These are phyloP conservation scores for Aaosphaeria arxii DNA, from an alignment of 2,329 filamentous ascomycete genomes.

Conservation along the genomic window DNA sequence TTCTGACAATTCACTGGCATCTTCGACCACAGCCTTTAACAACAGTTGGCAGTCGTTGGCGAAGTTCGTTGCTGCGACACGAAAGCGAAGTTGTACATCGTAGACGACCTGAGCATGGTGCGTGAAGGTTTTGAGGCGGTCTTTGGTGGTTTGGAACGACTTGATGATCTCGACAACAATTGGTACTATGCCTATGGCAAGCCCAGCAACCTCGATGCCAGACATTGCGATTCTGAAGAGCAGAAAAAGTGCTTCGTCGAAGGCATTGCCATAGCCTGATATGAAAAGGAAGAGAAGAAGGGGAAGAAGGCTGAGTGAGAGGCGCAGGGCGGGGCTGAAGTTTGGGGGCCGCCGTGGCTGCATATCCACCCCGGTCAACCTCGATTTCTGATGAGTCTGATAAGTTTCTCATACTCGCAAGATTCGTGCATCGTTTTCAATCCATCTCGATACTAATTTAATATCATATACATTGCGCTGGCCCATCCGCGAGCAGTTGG, in stretches of 20 bases:
- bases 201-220: constrained; percentile 7
- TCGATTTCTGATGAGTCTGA: neutral
- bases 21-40: constrained; percentile 5
- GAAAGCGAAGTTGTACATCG: constrained; percentile 6
- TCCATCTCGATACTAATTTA: neutral
- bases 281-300: neutral
- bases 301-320: neutral
- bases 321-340: constrained; percentile 3
- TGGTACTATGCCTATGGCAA: constrained; percentile 7
- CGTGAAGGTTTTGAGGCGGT: constrained; percentile 4
- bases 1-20: constrained; percentile 4
- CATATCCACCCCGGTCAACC: neutral
- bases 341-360: neutral
- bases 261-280: neutral
- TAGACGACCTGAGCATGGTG: constrained; percentile 1
- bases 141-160: constrained; percentile 4
- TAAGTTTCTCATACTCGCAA: neutral
- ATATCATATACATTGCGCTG: neutral
- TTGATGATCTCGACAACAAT: constrained; percentile 8
- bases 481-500: too few relatives aligned
- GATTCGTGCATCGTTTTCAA: neutral
- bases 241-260: neutral
- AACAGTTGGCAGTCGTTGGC: constrained; percentile 6
- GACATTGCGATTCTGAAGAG: constrained; percentile 1
- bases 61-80: constrained; percentile 6